Evolutionary conservation across 129 eudicot genomes (phyloP), one percentile per base, ranked within the genome.

Genomic region (Helianthus tuberosus): DNA sequence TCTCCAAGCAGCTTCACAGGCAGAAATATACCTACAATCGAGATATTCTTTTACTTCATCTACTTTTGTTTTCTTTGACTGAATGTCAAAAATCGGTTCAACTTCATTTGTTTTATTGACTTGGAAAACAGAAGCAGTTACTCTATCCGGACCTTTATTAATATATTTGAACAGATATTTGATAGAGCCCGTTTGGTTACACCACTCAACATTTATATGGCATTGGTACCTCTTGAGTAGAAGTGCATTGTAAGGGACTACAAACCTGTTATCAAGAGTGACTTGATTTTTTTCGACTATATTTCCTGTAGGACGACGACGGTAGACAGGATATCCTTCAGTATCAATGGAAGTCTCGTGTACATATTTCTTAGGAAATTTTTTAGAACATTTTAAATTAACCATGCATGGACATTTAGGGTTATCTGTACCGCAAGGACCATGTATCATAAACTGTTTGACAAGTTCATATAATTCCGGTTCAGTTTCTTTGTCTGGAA

Each of bases 401-500:
- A 23, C 23, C 83, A 79, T 66, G 11, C 55, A 66, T 43, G 39
- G 39, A 20, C 11, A 66, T 1, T 16, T 8, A 8, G 54, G 35
- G 20, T 66, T 66, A 15, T 66, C n/a, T 4, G 8, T 27, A 1
- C 83, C 78, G 17, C 78, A 79, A 11, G 69, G 83, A 0, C 74
- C 73, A 9, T 79, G 78, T 11, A 72, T 39, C 74, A 79, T 79
- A 16, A 62, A 65, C 23, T 1, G 64, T 8, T 10, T 1, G 3
- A 79, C 61, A 5, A 38, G 47, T 0, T 50, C n/a, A 72, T 63
- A 41, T 11, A 14, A 29, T 12, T 29, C 51, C 0, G 16, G 11
- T 11, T 61, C 64, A 5, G 13, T 51, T 4, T 71, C n/a, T 38
- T 32, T 20, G 11, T 71, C 27, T 11, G 73, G 78, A 3, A 78